Percentiles rank a stretch among this genome's conserved stretches.
These are phyloP conservation scores for Naematelia aurantialba DNA, from an alignment of 768 basidiomycete genomes.

Conservation along the genomic window DNA sequence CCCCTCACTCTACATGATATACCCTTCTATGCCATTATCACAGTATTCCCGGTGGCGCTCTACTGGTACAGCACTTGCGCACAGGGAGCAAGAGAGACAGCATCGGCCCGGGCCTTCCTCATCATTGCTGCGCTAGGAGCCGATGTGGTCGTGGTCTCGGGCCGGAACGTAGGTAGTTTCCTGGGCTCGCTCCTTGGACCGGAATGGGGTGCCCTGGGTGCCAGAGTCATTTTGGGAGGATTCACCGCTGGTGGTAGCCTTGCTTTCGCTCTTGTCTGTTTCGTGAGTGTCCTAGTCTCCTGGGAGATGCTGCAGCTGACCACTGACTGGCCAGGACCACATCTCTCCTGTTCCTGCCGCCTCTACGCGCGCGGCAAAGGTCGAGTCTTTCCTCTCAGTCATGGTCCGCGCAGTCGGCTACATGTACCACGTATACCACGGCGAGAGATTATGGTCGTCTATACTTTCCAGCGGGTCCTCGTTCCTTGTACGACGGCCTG, in stretches of 20 bases:
- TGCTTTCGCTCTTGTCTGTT: slow-evolving; percentile 28
- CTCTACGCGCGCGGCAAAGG: not conserved
- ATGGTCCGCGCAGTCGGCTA: slow-evolving; percentile 16
- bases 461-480: slow-evolving; percentile 10
- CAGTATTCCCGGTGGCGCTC: slow-evolving; percentile 14
- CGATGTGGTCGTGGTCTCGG: slow-evolving; percentile 26
- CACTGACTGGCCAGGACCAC: slow-evolving; percentile 27
- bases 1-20: slow-evolving; percentile 26
- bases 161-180: slow-evolving; percentile 23
- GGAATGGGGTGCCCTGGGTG: slow-evolving; percentile 25
- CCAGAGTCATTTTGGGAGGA: slow-evolving; percentile 19
- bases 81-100: slow-evolving; percentile 2
- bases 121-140: slow-evolving; percentile 25
- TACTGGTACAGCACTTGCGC: slow-evolving; percentile 18
- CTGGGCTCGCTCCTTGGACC: slow-evolving; percentile 21
- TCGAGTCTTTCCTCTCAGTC: slow-evolving; percentile 7
- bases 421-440: slow-evolving; percentile 23
- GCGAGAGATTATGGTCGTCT: slow-evolving; percentile 16
- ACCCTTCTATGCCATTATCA: slow-evolving; percentile 12
- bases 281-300: slow-evolving; percentile 19
- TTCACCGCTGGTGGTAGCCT: slow-evolving; percentile 22
- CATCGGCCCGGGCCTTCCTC: slow-evolving; percentile 30
- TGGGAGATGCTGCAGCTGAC: not conserved
- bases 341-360: slow-evolving; percentile 15
- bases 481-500: slow-evolving; percentile 16